Base-by-base conservation (phyloP, 768 basidiomycete genomes). In the Rhodotorula diobovata region DNA sequence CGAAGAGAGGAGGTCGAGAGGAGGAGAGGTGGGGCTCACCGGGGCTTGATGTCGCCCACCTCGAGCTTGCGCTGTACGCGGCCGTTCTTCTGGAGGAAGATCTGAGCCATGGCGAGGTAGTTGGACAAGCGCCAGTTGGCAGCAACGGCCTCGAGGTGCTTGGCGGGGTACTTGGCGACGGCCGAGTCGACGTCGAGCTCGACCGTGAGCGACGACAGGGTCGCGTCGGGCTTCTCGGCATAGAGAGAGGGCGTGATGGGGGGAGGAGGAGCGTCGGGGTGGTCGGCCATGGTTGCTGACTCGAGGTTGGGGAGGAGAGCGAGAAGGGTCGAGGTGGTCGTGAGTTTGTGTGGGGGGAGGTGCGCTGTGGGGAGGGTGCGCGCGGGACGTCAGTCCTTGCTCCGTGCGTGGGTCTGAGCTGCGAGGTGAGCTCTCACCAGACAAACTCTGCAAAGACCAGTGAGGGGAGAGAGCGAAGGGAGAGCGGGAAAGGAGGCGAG, bases 31-130 rank as follows among this genome's bases (percentile, higher is more conserved):
- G 11, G 30, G 4, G 50, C 69, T 25, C 9, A 71, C 69, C 70
- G 70, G 46, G 84, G 83, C 81, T 94, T 93, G 82, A 95, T 88
- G 79, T 92, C 85, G 55, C 89, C 86, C 39, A 84, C 81, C 30
- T 82, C 84, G 15, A 82, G 71, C n/a, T 84, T 80, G 45, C 85
- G 81, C 69, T 88, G 85, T 43, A 93, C 81, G 4, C 91, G 83
- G 20, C 87, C 85, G 72, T 93, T 89, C 73, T 85, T 82, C 71
- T 85, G 87, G 68, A 95, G 82, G 82, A 91, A 94, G 72, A 93
- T 92, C 89, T 90, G 91, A 2, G 90, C 54, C 35, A 58, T 60
- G 0, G 64, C 70, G 46, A 75, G 56, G 73, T 71, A 75, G 68
- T 62, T 64, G 4, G 58, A 61, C 2, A 68, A n/a, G 15, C 71